Base-by-base conservation (phyloP, 2,329 filamentous ascomycete species). In the Cladosporium velox region DNA sequence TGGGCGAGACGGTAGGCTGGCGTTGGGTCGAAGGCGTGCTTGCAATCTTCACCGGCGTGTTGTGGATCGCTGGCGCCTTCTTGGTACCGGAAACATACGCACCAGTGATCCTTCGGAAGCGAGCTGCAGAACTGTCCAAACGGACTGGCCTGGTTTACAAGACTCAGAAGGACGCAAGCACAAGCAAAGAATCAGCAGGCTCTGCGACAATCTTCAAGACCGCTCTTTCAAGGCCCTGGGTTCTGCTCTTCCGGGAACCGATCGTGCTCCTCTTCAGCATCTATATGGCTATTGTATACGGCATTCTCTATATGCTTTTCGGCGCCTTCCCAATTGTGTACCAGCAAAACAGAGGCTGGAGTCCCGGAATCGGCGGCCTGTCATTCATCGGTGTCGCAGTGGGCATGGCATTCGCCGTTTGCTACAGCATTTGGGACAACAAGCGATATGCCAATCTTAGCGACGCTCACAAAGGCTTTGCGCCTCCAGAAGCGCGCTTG, bases 351-450 rank as follows among this genome's bases (percentile, higher is more conserved):
- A 84, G 87, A 59, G 85, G 85, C 54, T 90, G 87, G 86, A 83
- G 80, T 14, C 74, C 82, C 32, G 87, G 87, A 34, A 80, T 88
- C 32, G 85, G 86, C 41, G 87, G 88, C 21, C 81, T 91, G 0
- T 82, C 90, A 0, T 91, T 92, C 76, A 75, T 91, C 28, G 90
- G 90, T 49, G 85, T 92, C 8, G 84, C 86, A 8, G 84, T 90
- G 28, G 90, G 90, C 64, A 90, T 91, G 82, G 71, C 88, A 4
- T 61, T 80, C 8, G 87, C 87, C 1, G 83, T 91, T 1, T 71
- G 74, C 2, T 88, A 87, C 72, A 64, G 52, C 14, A 82, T 83
- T 70, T 82, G 77, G 67, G 75, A 77, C 69, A 88, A 89, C 76
- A 81, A 79, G 64, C 80, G 83, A 35, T 90, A 88, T 72, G 72